These are phyloP conservation scores for Dittrichia graveolens DNA, from an alignment of 129 eudicot species.

Conservation along the genomic window DNA sequence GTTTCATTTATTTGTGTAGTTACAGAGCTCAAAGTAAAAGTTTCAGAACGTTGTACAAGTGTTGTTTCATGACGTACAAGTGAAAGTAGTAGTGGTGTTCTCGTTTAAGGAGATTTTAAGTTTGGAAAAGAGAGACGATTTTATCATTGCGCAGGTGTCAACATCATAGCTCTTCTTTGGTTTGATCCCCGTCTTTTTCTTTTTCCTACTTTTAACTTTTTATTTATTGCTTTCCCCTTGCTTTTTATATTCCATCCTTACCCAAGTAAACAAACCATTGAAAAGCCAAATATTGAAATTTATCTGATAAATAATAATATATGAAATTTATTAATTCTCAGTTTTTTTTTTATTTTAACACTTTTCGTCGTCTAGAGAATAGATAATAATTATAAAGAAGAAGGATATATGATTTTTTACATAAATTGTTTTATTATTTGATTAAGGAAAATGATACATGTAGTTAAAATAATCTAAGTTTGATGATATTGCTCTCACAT, in stretches of 20 bases:
- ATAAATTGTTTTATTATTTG: no score
- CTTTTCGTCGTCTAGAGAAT: no score
- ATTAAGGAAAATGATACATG: no score
- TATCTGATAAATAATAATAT: no score
- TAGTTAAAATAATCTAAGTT: no score
- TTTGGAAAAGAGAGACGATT: neutral
- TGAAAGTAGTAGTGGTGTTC: neutral
- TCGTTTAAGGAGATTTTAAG: neutral
- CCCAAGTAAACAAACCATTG: neutral
- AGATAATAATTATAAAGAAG: no score
- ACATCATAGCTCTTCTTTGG: slow-evolving; percentile 1
- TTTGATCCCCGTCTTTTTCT: slow-evolving; percentile 20
- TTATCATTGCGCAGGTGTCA: slow-evolving; percentile 21
- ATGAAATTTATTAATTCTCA: no score
- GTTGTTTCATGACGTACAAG: slow-evolving; percentile 4
- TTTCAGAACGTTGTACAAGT: neutral
- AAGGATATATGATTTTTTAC: no score
- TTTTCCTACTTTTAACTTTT: slow-evolving; percentile 19
- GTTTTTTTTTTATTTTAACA: no score
- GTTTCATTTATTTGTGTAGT: neutral
- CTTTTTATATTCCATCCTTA: slow-evolving; percentile 28
- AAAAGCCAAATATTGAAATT: neutral
- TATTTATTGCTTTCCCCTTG: neutral
- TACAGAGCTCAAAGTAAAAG: neutral
- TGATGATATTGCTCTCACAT: no score